Conservation (phyloP, 2,329 filamentous ascomycete genomes). For the Colletotrichum somersetense region DNA sequence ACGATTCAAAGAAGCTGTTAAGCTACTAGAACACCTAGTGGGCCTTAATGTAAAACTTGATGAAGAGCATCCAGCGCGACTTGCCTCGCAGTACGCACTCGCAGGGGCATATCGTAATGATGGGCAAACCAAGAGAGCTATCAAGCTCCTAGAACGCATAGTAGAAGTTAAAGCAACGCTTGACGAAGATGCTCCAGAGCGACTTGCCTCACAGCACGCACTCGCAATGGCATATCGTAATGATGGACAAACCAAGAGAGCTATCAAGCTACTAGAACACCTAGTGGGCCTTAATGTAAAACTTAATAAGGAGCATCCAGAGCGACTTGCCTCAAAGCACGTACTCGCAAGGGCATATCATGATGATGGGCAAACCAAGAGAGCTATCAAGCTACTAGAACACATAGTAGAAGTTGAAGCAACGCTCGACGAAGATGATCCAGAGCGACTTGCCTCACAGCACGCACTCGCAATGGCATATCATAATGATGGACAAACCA, state of each 20-base stretch:
- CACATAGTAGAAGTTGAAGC: constrained; percentile 41
- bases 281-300: constrained; percentile 36
- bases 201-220: constrained; percentile 23
- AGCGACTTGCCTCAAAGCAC: constrained; percentile 30
- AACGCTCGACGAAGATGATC: constrained; percentile 27
- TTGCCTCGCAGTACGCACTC: constrained; percentile 3
- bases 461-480: background rate
- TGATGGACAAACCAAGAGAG: no score
- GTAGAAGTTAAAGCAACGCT: constrained; percentile 30
- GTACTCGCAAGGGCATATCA: no score
- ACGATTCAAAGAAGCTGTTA: no score
- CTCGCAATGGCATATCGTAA: background rate
- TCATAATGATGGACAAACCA: no score
- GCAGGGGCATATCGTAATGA: constrained; percentile 7
- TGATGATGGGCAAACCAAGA: constrained; percentile 41
- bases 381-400: constrained; percentile 45
- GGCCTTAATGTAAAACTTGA: constrained; percentile 8
- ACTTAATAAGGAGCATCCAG: constrained; percentile 24
- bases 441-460: constrained; percentile 29
- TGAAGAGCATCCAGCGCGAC: constrained; percentile 32
- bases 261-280: constrained; percentile 42
- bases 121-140: constrained; percentile 44
- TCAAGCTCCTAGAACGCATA: constrained; percentile 45
- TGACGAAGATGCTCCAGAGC: constrained; percentile 21
- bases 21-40: constrained; percentile 45